Percentiles rank a stretch among this genome's conserved stretches.
phyloP scores from a whole-genome alignment of 768 basidiomycete genomes.

The Suillus placidus region DNA sequence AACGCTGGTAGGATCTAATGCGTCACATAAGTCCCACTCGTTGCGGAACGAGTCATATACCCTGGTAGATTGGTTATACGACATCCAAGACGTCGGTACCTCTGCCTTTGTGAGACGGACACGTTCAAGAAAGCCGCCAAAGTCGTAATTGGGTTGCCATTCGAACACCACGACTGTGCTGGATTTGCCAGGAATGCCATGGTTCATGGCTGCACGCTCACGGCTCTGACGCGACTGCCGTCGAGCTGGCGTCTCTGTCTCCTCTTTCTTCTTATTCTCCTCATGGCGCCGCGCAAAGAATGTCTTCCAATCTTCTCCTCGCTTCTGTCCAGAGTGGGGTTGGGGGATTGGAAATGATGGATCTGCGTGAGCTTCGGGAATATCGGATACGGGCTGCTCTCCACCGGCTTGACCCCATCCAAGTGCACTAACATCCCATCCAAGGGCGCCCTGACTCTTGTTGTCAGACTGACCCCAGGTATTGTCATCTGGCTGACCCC shows the following conservation, averaged over 20 bases:
- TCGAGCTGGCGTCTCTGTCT: background rate
- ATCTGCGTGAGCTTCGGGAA: background rate
- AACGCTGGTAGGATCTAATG: background rate
- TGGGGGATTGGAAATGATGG: background rate
- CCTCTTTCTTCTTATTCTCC: background rate
- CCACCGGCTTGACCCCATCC: background rate
- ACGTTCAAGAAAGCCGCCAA: background rate
- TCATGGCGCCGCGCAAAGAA: background rate
- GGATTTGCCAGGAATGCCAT: background rate
- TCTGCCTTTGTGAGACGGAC: background rate
- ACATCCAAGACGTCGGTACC: background rate
- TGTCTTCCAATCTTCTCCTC: background rate
- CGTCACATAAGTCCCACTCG: conserved; percentile 1
- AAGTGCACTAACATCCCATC: background rate
- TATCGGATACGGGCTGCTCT: background rate
- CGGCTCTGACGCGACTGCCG: background rate
- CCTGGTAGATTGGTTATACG: background rate
- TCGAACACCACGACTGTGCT: background rate
- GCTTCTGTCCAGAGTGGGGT: background rate
- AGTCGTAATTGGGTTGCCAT: conserved; percentile 2
- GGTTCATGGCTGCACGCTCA: background rate
- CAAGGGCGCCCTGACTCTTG: background rate
- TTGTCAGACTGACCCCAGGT: background rate
- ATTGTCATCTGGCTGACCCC: background rate
- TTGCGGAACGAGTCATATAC: background rate